phyloP scores from a whole-genome alignment of 23 red algal species.

The Gracilaria gracilis region DNA sequence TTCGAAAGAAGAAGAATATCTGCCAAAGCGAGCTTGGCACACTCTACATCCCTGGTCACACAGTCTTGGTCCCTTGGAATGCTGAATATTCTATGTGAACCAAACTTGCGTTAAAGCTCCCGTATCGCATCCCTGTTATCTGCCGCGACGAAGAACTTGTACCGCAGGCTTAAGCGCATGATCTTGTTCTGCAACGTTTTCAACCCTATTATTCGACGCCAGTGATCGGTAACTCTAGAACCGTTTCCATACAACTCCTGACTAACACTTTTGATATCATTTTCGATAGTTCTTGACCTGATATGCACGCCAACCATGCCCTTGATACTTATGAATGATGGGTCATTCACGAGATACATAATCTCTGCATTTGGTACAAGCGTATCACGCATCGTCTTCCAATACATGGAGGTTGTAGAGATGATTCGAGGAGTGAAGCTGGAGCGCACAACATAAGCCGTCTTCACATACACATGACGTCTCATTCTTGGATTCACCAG shows the following conservation, averaged over 20 bases:
- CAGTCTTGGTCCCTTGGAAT: slow-evolving; percentile 60
- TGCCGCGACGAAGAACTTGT: slow-evolving; percentile 74
- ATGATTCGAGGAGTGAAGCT: slow-evolving; percentile 68
- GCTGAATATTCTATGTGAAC: slow-evolving; percentile 71
- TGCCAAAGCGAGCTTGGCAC: slow-evolving; percentile 69
- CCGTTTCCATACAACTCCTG: slow-evolving; percentile 65
- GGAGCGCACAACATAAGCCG: slow-evolving; percentile 75
- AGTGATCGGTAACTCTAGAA: slow-evolving; percentile 64
- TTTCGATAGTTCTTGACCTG: slow-evolving; percentile 67
- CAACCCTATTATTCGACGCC: slow-evolving; percentile 64
- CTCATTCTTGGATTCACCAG: slow-evolving; percentile 53
- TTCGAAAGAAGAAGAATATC: slow-evolving; percentile 72
- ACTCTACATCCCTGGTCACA: slow-evolving; percentile 63
- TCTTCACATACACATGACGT: slow-evolving; percentile 76
- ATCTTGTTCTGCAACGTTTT: slow-evolving; percentile 73
- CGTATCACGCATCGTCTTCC: slow-evolving; percentile 53
- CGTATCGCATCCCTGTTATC: slow-evolving; percentile 67
- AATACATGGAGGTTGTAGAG: slow-evolving; percentile 60
- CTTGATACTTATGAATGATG: slow-evolving; percentile 58
- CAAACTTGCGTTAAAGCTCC: slow-evolving; percentile 51
- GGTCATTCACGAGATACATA: slow-evolving; percentile 62
- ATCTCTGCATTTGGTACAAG: slow-evolving; percentile 55
- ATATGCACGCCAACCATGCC: slow-evolving; percentile 84
- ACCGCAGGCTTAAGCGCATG: slow-evolving; percentile 36
- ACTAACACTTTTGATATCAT: slow-evolving; percentile 73